Conservation (phyloP, 163 green algal species). For the Coccomyxa subellipsoidea region DNA sequence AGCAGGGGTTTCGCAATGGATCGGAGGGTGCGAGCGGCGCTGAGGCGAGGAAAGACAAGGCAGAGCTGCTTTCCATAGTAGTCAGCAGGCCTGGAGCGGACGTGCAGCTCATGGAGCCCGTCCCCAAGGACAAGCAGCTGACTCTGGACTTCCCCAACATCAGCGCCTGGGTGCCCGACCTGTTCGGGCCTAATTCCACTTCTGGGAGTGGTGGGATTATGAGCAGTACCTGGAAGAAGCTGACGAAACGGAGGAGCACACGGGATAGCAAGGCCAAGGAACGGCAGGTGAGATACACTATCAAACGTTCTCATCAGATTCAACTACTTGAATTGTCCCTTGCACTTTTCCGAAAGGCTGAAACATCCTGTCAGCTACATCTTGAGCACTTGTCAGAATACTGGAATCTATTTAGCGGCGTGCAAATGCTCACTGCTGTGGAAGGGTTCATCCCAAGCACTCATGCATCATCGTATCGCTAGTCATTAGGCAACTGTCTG, state of each 20-base stretch:
- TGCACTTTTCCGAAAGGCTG: too few species aligned
- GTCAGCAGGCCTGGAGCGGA: not conserved
- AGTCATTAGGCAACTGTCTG: too few species aligned
- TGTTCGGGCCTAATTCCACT: slow-evolving; percentile 3
- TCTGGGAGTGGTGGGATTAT: not conserved
- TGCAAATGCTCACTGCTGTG: not conserved
- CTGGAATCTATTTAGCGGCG: not conserved
- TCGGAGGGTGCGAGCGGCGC: not conserved
- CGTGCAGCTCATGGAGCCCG: slow-evolving; percentile 14
- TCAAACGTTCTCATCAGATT: too few species aligned
- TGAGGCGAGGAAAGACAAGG: not conserved
- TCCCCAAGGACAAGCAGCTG: slow-evolving; percentile 9
- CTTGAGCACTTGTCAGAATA: too few species aligned
- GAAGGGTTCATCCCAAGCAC: not conserved
- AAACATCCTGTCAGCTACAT: too few species aligned
- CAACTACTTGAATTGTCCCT: too few species aligned
- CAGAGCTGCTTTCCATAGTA: not conserved
- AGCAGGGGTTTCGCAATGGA: not conserved
- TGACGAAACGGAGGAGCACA: slow-evolving; percentile 4
- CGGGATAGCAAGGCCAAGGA: slow-evolving; percentile 10
- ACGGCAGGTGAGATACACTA: not conserved
- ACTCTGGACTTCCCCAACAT: slow-evolving; percentile 33
- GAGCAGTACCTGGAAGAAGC: not conserved
- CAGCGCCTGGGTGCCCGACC: slow-evolving; percentile 29
- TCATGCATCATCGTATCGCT: not conserved